Base-by-base conservation (phyloP, 129 eudicot species). In the Sambucus nigra region DNA sequence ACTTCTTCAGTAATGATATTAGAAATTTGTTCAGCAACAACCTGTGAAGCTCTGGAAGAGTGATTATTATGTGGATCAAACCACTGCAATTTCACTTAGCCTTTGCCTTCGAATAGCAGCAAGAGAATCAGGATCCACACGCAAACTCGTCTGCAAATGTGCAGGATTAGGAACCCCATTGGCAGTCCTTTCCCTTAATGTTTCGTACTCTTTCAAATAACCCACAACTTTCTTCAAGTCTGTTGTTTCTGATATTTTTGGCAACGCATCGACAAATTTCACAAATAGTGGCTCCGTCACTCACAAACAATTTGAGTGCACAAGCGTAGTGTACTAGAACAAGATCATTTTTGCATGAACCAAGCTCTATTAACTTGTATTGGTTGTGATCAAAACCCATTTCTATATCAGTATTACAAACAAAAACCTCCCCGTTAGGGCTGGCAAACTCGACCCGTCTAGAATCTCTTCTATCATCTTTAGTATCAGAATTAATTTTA, bases 81-180 rank as follows among this genome's bases (percentile, higher is more conserved):
- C 87, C 87, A 80, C 64, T 67, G 48, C 48, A 54, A 80, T 71
- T 69, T 80, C 87, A 54, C 87, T 80, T 15, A 80, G 73, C 53
- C 87, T 71, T 66, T 70, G 82, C 67, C 81, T 80, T 23, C 79
- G 70, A 23, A 80, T 68, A 46, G 87, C 87, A 63, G 87, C 82
- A 67, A 80, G 35, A 63, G 87, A 81, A 67, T 80, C 87, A 10
- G 82, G 82, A 71, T 80, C 87, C 4, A 80, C 87, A 59, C 73
- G 73, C 24, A 60, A 60, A 67, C 57, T 60, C 7, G 53, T 45
- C 25, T 54, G 70, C 53, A 50, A 25, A 38, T 52, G 62, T 51
- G 73, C 61, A 29, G 73, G 75, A 39, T 71, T 59, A 42, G 81
- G 73, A 25, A 67, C 70, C 5, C 82, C 87, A 68, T 66, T 71